A percentile compares a stretch with the other conserved stretches of the same genome.
phyloP scores from a whole-genome alignment of 208 protist genomes.

The Angomonas ambiguus region DNA sequence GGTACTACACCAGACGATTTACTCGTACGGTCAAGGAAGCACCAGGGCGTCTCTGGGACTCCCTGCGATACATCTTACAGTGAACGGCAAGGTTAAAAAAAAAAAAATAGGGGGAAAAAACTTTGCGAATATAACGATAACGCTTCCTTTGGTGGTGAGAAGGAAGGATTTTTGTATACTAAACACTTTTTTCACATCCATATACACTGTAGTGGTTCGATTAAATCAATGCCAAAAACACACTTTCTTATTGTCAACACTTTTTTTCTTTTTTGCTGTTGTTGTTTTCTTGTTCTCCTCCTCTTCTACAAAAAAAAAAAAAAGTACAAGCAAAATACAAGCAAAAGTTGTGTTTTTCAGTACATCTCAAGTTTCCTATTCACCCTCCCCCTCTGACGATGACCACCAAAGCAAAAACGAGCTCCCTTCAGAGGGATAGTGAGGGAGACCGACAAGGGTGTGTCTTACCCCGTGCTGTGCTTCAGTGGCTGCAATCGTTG shows the following conservation, averaged over 20 bases:
- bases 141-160: too few relatives aligned
- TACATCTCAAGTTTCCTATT: neutral
- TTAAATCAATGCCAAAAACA: too few relatives aligned
- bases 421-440: neutral
- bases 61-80: conserved; percentile 35
- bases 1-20: conserved; percentile 25
- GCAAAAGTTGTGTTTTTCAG: neutral
- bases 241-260: too few relatives aligned
- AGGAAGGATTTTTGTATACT: too few relatives aligned
- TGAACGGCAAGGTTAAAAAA: conserved; percentile 1
- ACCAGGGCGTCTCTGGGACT: conserved; percentile 22
- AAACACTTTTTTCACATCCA: too few relatives aligned
- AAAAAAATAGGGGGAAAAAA: neutral
- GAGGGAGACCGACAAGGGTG: conserved; percentile 9
- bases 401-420: neutral
- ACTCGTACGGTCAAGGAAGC: conserved; percentile 3
- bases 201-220: too few relatives aligned
- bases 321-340: neutral
- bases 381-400: too few relatives aligned
- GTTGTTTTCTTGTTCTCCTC: neutral
- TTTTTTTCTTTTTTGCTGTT: neutral
- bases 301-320: neutral
- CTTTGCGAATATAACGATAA: too few relatives aligned
- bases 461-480: conserved; percentile 76
- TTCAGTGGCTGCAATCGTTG: conserved; percentile 90